Conservation (phyloP, 352 stramenopile species). For the Phytopythium cucurbitacearum region DNA sequence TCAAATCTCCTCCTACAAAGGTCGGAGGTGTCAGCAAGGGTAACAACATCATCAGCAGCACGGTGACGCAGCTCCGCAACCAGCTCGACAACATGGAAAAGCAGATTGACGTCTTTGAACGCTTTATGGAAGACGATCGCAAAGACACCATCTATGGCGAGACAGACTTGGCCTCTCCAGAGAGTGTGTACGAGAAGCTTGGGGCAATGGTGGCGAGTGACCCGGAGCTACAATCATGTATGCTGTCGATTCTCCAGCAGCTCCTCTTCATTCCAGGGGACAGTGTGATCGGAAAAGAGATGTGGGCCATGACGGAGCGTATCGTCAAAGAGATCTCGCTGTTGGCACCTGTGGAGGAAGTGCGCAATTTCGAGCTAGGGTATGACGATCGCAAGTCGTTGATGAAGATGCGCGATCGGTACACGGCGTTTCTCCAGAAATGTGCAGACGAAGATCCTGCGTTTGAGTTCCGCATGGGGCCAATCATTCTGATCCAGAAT, state of each 20-base stretch:
- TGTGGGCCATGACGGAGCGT: slow-evolving; percentile 78
- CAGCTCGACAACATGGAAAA: slow-evolving; percentile 88
- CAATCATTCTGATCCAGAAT: slow-evolving; percentile 77
- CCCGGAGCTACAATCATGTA: slow-evolving; percentile 54
- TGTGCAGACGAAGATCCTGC: slow-evolving; percentile 65
- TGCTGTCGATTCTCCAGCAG: slow-evolving; percentile 80
- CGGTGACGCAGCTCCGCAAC: slow-evolving; percentile 67
- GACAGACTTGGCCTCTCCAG: slow-evolving; percentile 65
- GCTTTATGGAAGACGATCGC: slow-evolving; percentile 85
- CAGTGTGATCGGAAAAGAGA: slow-evolving; percentile 80
- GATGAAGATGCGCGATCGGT: slow-evolving; percentile 68
- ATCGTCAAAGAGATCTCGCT: slow-evolving; percentile 77
- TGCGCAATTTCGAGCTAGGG: slow-evolving; percentile 69
- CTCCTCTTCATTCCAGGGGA: slow-evolving; percentile 83
- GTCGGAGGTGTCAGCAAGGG: slow-evolving; percentile 26
- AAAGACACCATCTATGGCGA: slow-evolving; percentile 84
- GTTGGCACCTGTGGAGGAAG: slow-evolving; percentile 75
- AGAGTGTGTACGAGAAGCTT: slow-evolving; percentile 67
- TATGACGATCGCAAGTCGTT: slow-evolving; percentile 82
- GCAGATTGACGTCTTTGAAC: slow-evolving; percentile 86
- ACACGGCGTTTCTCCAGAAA: slow-evolving; percentile 69
- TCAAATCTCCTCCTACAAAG: background rate
- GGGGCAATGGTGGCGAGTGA: slow-evolving; percentile 53
- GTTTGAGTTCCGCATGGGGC: slow-evolving; percentile 62
- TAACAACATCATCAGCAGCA: slow-evolving; percentile 65